Evolutionary conservation across 306 rosid genomes (phyloP).

Genomic region (Lathyrus sativus): DNA sequence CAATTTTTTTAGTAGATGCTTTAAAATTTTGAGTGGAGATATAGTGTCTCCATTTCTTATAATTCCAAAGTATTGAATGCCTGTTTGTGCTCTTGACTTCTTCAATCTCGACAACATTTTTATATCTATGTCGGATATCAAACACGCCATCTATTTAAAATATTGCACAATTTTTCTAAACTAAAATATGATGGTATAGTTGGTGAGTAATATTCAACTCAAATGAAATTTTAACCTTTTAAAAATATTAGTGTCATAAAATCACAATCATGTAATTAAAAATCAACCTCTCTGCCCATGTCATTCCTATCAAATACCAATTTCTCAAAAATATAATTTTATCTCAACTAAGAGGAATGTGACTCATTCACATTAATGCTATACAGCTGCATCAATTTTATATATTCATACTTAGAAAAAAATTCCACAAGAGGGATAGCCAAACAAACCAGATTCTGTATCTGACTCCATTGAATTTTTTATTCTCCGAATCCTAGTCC

Average conservation of each 20-base stretch:
- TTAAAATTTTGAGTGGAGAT: too few species aligned
- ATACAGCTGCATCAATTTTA: constrained; percentile 39
- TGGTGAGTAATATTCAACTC: background rate
- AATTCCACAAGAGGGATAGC: constrained; percentile 30
- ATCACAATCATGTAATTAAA: constrained; percentile 23
- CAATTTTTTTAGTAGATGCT: too few species aligned
- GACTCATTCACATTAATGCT: constrained; percentile 32
- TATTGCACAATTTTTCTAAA: too few species aligned
- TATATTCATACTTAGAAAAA: constrained; percentile 29
- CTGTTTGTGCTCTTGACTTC: too few species aligned
- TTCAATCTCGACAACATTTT: too few species aligned
- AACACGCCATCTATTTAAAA: too few species aligned
- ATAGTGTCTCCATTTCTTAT: too few species aligned
- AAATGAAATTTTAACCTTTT: background rate
- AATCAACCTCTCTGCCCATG: background rate
- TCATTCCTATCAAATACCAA: constrained; percentile 11
- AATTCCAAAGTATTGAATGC: too few species aligned
- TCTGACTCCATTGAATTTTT: constrained; percentile 32
- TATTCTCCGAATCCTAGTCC: constrained; percentile 31
- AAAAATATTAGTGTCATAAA: background rate
- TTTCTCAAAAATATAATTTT: constrained; percentile 26
- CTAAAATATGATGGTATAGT: background rate
- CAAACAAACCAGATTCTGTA: constrained; percentile 35
- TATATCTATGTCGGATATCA: too few species aligned
- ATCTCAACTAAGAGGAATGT: constrained; percentile 29